Base-by-base conservation (phyloP, 2,329 filamentous ascomycete genomes). In the Fusarium humuli region DNA sequence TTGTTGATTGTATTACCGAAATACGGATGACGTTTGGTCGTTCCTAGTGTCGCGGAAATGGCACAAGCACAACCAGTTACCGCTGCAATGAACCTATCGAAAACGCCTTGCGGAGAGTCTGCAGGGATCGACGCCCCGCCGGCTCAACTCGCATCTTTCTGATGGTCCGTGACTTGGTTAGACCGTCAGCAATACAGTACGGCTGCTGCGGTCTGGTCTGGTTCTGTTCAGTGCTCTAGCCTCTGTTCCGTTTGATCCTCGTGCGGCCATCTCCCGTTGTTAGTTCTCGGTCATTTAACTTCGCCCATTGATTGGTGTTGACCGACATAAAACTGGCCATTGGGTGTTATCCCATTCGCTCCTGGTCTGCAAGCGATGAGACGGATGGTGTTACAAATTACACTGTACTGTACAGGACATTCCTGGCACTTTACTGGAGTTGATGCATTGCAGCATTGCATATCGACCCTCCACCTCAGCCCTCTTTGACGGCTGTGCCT, bases 61-160 rank as follows among this genome's bases (percentile, higher is more conserved):
- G 60, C 56, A 71, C 72, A 72, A 37, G 18, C 18, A 59, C 63
- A 69, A 49, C 65, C 71, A 71, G 22, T 44, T 44, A 61, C 64
- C 73, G 42, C 59, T 58, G 58, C 64, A 73, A 71, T 76, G 65
- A 77, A 74, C 77, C 77, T 76, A 77, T 77, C 55, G 72, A 75
- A 65, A 76, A 76, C 61, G 77, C 77, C 77, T 77, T 72, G 73
- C 69, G 57, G 62, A 68, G 57, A 70, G 55, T 61, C 49, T 61
- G 60, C 70, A 75, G 69, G 73, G 74, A 75, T 76, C 65, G 65
- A 63, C 69, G 53, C 57, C 61, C 46, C 54, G 46, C 47, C 22
- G 16, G 40, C 40, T 23, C 32, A 57, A 50, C 44, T 47, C 59
- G 45, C 49, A 57, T 46, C 61, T 48, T 54, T 46, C 13, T 53